Evolutionary conservation across 2,329 filamentous ascomycete species (phyloP), one percentile per base, ranked within the genome.

Genomic region (Xylariaceae sp.): DNA sequence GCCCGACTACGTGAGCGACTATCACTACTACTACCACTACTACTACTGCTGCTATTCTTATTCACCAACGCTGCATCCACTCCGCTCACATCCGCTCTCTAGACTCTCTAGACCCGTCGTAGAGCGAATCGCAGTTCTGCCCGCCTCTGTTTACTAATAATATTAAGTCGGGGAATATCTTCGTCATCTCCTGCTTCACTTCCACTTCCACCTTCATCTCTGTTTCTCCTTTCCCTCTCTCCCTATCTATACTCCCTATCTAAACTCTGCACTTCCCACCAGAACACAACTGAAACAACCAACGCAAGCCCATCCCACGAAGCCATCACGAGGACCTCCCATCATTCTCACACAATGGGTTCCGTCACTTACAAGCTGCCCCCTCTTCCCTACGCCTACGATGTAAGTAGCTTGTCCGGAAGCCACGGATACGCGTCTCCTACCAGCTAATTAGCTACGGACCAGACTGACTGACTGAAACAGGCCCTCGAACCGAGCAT

Each of bases 401-500:
- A 89, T 82, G 87, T 89, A 74, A 73, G 83, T 76, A 2, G 23
- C 11, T 13, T 13, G 15, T 17, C 9, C 23, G 23, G 23, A 30
- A 30, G 23, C 23, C 1, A 30, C 23, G 23, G 23, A 30, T 30
- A 30, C 3, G 23, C 23, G 23, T 1, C 23, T 5, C 23, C 23
- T 30, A 30, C 3, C 4, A 5, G 17, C 17, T 17, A 23, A 3
- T 3, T 4, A 30, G 23, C 23, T 30, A 5, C 23, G 3, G 23
- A 23, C 23, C 23, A 23, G 7, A 57, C 39, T 39, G 8, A 30
- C 37, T 13, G 15, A 35, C 23, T 10, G 18, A 18, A 3, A n/a
- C 64, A 88, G 84, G 87, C 87, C 39, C 78, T 90, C 53, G 87
- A 89, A 73, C 87, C 87, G 8, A 82, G 85, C 75, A 91, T 92